Percentiles rank a stretch among this genome's conserved stretches.
phyloP scores from a whole-genome alignment of 2,329 filamentous ascomycete species.

The Corynespora cassiicola region DNA sequence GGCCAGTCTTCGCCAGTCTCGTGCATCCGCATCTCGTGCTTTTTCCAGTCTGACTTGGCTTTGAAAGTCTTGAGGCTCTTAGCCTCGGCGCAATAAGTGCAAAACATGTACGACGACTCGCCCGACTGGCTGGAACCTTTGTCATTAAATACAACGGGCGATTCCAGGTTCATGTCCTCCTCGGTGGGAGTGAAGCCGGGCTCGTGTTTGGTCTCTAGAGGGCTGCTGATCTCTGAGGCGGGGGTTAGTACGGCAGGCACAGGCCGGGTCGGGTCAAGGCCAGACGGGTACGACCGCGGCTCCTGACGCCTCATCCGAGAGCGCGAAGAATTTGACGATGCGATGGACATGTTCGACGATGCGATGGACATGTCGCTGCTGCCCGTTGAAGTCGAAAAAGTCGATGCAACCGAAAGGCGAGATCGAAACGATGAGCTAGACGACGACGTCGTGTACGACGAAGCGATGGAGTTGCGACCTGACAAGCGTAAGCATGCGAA shows the following conservation, averaged over 20 bases:
- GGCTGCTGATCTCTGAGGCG: slow-evolving; percentile 38
- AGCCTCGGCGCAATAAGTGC: slow-evolving; percentile 45
- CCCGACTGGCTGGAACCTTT: slow-evolving; percentile 29
- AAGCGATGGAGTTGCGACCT: slow-evolving; percentile 42
- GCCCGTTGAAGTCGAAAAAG: slow-evolving; percentile 34
- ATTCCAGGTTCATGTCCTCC: slow-evolving; percentile 36
- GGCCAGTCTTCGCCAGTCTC: slow-evolving; percentile 48
- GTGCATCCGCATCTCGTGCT: slow-evolving; percentile 47
- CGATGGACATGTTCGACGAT: slow-evolving; percentile 32
- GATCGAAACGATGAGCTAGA: slow-evolving; percentile 41
- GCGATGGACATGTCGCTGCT: slow-evolving; percentile 38
- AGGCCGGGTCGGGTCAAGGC: slow-evolving; percentile 23
- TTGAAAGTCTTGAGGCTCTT: slow-evolving; percentile 45
- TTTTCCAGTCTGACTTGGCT: slow-evolving; percentile 49
- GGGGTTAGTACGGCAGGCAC: slow-evolving; percentile 36
- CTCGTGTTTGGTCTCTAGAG: slow-evolving; percentile 37
- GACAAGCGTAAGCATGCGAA: slow-evolving; percentile 19
- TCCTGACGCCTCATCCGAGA: slow-evolving; percentile 30
- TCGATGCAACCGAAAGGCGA: slow-evolving; percentile 40
- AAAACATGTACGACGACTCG: slow-evolving; percentile 46
- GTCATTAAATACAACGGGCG: slow-evolving; percentile 28
- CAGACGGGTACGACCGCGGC: slow-evolving; percentile 42
- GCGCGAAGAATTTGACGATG: slow-evolving; percentile 33
- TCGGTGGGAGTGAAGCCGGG: slow-evolving; percentile 39
- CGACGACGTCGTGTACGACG: slow-evolving; percentile 32